phyloP scores from a whole-genome alignment of 441 rosid species.

The Adansonia grandidieri region DNA sequence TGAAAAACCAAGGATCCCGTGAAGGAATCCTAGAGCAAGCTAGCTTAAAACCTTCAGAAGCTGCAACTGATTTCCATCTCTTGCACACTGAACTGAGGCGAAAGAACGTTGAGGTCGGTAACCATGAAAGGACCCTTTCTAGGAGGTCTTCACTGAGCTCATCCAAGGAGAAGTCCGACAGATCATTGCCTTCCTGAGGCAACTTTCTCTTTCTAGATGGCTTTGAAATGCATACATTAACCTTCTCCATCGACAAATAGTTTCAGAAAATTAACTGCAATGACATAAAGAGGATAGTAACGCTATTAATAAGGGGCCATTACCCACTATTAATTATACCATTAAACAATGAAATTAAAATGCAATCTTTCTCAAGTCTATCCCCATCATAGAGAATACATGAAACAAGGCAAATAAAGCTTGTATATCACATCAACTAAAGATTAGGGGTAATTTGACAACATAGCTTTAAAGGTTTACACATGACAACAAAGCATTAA shows the following conservation, averaged over 20 bases:
- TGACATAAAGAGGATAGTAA: conserved; percentile 2
- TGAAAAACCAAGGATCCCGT: conserved; percentile 86
- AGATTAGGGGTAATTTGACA: conserved; percentile 20
- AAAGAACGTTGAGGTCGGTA: conserved; percentile 70
- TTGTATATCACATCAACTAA: conserved; percentile 20
- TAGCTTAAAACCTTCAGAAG: conserved; percentile 70
- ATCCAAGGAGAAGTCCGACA: conserved; percentile 52
- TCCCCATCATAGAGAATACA: not conserved
- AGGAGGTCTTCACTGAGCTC: conserved; percentile 76
- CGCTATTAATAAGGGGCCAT: not conserved
- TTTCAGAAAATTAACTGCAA: conserved; percentile 32
- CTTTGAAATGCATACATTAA: conserved; percentile 31
- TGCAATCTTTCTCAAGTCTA: no score
- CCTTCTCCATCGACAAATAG: conserved; percentile 43
- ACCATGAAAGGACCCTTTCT: conserved; percentile 82
- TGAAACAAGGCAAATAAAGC: conserved; percentile 7
- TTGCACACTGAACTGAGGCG: conserved; percentile 76
- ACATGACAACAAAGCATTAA: conserved; percentile 6
- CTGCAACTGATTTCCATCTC: conserved; percentile 71
- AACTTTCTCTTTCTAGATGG: conserved; percentile 61
- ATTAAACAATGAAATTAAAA: not conserved
- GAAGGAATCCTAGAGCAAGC: conserved; percentile 72
- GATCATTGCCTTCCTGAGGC: conserved; percentile 35
- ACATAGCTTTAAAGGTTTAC: conserved; percentile 27
- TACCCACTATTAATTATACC: not conserved